phyloP scores from a whole-genome alignment of 2,329 filamentous ascomycete genomes.

The Fusarium gaditjirri region DNA sequence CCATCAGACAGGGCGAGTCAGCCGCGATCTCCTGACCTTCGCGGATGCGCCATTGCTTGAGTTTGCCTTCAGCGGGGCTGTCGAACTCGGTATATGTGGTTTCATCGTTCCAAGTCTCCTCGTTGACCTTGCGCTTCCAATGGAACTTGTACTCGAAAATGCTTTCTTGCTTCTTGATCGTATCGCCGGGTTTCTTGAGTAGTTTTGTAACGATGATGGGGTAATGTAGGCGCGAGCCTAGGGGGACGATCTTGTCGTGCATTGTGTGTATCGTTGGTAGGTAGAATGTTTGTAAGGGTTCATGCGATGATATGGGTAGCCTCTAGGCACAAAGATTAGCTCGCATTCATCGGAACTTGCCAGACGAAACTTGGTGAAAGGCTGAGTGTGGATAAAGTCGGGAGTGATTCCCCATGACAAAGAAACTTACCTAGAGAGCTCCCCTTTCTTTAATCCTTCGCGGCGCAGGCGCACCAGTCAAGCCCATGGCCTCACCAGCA shows the following conservation, averaged over 20 bases:
- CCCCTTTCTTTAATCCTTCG: conserved; percentile 48
- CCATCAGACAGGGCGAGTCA: conserved; percentile 72
- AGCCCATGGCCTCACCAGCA: conserved; percentile 50
- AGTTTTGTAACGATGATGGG: conserved; percentile 92
- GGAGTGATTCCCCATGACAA: neutral
- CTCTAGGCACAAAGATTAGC: conserved; percentile 26
- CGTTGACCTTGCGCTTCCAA: conserved; percentile 79
- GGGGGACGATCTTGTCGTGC: conserved; percentile 57
- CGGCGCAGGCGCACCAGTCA: conserved; percentile 43
- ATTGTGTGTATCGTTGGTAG: conserved; percentile 40
- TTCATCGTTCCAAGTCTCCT: conserved; percentile 68
- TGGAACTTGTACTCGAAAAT: conserved; percentile 90
- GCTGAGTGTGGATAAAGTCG: conserved; percentile 6
- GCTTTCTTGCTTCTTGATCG: conserved; percentile 78
- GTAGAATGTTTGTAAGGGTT: conserved; percentile 1
- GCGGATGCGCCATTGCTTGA: conserved; percentile 80
- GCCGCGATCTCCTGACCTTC: conserved; percentile 71
- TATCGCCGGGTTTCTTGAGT: conserved; percentile 78
- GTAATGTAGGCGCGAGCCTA: conserved; percentile 79
- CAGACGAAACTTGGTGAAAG: neutral
- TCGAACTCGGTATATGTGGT: conserved; percentile 82
- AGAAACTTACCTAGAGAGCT: conserved; percentile 43
- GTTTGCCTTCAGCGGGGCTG: conserved; percentile 81
- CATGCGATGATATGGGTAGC: conserved; percentile 10
- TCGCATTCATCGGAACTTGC: neutral